These are phyloP conservation scores for Phaeolepiota aurea DNA, from an alignment of 768 basidiomycete species.

Conservation along the genomic window DNA sequence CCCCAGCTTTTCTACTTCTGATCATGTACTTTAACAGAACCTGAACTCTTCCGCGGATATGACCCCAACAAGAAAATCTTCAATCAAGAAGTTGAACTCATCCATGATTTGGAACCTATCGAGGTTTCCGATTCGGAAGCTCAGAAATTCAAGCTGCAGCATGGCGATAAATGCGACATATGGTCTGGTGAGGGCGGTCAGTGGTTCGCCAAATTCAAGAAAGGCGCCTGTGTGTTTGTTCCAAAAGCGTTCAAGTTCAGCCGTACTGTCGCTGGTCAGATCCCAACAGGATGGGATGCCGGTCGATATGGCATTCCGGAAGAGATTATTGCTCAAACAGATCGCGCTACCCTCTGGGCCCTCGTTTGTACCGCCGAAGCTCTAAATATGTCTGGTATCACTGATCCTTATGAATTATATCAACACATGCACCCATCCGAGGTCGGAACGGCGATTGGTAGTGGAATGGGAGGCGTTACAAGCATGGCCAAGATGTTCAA, in stretches of 20 bases:
- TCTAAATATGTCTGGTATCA: slow-evolving; percentile 93
- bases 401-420: slow-evolving; percentile 97
- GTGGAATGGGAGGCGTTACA: slow-evolving; percentile 95
- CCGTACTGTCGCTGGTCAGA: slow-evolving; percentile 89
- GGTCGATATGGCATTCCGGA: slow-evolving; percentile 95
- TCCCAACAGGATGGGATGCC: slow-evolving; percentile 97
- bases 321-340: slow-evolving; percentile 91
- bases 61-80: slow-evolving; percentile 97
- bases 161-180: slow-evolving; percentile 92
- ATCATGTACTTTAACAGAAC: slow-evolving; percentile 49
- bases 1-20: slow-evolving; percentile 4
- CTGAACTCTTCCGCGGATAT: slow-evolving; percentile 96
- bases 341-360: slow-evolving; percentile 91
- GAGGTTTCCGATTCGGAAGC: slow-evolving; percentile 91
- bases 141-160: slow-evolving; percentile 91
- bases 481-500: slow-evolving; percentile 97
- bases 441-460: slow-evolving; percentile 88
- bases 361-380: slow-evolving; percentile 92
- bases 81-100: slow-evolving; percentile 94
- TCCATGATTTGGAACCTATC: slow-evolving; percentile 93
- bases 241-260: slow-evolving; percentile 96
- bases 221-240: slow-evolving; percentile 85
- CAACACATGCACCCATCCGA: slow-evolving; percentile 95
- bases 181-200: slow-evolving; percentile 91
- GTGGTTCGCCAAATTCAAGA: slow-evolving; percentile 98